Percentiles rank a stretch among this genome's conserved stretches.
Conservation (phyloP, 2,329 filamentous ascomycete genomes). For the Fusarium nisikadoi region DNA sequence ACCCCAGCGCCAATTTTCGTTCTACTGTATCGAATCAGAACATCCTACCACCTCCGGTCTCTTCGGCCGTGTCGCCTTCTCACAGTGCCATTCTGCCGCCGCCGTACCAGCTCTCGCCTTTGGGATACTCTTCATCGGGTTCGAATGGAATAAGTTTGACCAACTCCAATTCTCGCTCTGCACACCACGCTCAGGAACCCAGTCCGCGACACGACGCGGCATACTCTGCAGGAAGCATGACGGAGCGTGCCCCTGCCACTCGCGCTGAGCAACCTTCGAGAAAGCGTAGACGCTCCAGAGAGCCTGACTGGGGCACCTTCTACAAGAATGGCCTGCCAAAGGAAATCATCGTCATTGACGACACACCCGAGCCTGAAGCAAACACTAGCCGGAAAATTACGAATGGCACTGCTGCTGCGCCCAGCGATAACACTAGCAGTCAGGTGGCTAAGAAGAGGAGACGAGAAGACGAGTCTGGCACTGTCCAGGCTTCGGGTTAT, state of each 20-base stretch:
- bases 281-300: slow-evolving; percentile 68
- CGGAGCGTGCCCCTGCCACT: slow-evolving; percentile 43
- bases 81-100: slow-evolving; percentile 42
- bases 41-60: slow-evolving; percentile 47
- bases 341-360: slow-evolving; percentile 87
- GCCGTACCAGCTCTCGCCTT: slow-evolving; percentile 44
- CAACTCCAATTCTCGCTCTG: slow-evolving; percentile 45
- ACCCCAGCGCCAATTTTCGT: slow-evolving; percentile 45
- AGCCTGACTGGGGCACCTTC: slow-evolving; percentile 82
- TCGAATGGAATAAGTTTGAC: slow-evolving; percentile 49
- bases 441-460: slow-evolving; percentile 80
- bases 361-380: slow-evolving; percentile 70
- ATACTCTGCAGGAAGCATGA: slow-evolving; percentile 41
- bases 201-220: slow-evolving; percentile 44
- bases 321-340: slow-evolving; percentile 86
- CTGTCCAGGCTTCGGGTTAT: slow-evolving; percentile 70
- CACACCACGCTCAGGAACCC: slow-evolving; percentile 47
- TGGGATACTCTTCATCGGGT: slow-evolving; percentile 46
- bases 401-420: slow-evolving; percentile 48
- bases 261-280: slow-evolving; percentile 50
- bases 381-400: slow-evolving; percentile 55
- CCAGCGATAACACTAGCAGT: slow-evolving; percentile 44
- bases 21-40: slow-evolving; percentile 41
- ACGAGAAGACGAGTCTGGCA: slow-evolving; percentile 66
- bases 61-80: slow-evolving; percentile 42